Evolutionary conservation across 2,329 filamentous ascomycete species (phyloP).

Genomic region (Fusarium vanettenii): DNA sequence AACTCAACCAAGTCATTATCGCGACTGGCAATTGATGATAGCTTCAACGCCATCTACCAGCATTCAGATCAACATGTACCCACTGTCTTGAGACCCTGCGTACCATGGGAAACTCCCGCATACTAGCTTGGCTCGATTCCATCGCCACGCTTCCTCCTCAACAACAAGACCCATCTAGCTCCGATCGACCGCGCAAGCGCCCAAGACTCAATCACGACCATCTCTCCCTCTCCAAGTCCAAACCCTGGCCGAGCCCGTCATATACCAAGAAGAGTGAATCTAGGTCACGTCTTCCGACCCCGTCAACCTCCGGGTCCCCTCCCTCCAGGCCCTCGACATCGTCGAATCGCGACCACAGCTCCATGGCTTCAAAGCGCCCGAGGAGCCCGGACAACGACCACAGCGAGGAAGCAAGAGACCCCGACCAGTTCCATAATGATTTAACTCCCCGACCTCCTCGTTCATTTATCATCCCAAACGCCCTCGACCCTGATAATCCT

Average conservation of each 20-base stretch:
- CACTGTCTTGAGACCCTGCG: not conserved
- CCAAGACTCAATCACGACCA: not conserved
- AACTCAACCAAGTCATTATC: not conserved
- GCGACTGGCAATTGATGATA: not conserved
- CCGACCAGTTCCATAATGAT: not conserved
- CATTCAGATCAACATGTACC: not conserved
- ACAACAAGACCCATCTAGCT: not conserved
- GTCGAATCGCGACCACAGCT: not conserved
- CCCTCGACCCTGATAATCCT: not conserved
- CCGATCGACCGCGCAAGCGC: not conserved
- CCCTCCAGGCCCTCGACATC: not conserved
- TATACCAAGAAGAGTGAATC: not conserved
- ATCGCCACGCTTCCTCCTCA: conserved; percentile 14
- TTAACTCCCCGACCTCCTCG: not conserved
- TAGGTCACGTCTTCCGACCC: not conserved
- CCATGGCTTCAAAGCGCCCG: not conserved
- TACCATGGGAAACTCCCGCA: not conserved
- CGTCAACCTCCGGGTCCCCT: not conserved
- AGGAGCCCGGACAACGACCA: not conserved
- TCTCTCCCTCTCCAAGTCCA: not conserved
- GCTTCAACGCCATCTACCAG: not conserved
- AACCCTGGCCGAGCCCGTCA: too few relatives aligned
- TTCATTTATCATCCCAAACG: not conserved
- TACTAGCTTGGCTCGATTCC: conserved; percentile 35
- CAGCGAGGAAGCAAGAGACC: not conserved